Evolutionary conservation across 2,329 filamentous ascomycete species (phyloP).

Genomic region (Xylaria sp.): DNA sequence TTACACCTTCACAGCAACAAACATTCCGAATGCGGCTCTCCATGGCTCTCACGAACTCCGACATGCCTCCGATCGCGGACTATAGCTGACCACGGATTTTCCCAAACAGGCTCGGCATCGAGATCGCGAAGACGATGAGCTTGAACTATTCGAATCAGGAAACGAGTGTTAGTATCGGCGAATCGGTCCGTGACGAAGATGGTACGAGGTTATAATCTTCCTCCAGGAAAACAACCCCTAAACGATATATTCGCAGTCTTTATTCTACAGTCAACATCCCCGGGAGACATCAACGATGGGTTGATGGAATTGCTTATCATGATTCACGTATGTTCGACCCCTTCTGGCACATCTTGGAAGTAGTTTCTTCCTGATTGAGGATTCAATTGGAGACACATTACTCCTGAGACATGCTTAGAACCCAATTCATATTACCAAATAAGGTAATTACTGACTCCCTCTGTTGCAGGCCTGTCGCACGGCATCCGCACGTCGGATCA

Average conservation of each 20-base stretch:
- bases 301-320: constrained; percentile 98
- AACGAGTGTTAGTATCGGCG: constrained; percentile 90
- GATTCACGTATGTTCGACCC: constrained; percentile 98
- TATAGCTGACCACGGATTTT: constrained; percentile 14
- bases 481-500: constrained; percentile 81
- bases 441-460: too few species aligned
- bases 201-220: constrained; percentile 45
- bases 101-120: constrained; percentile 69
- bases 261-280: constrained; percentile 92
- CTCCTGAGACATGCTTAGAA: too few species aligned
- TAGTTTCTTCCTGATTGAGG: too few species aligned
- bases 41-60: constrained; percentile 3
- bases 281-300: constrained; percentile 96
- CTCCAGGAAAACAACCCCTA: constrained; percentile 58
- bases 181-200: constrained; percentile 96
- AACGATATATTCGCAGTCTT: constrained; percentile 64
- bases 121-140: constrained; percentile 78
- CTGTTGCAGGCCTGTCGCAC: too few species aligned
- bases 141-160: constrained; percentile 88
- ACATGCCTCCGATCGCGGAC: background rate
- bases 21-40: constrained; percentile 9
- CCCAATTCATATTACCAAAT: too few species aligned
- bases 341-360: too few species aligned
- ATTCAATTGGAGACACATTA: too few species aligned
- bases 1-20: too few species aligned